phyloP scores from a whole-genome alignment of 768 basidiomycete species.

The Mycena epipterygia region DNA sequence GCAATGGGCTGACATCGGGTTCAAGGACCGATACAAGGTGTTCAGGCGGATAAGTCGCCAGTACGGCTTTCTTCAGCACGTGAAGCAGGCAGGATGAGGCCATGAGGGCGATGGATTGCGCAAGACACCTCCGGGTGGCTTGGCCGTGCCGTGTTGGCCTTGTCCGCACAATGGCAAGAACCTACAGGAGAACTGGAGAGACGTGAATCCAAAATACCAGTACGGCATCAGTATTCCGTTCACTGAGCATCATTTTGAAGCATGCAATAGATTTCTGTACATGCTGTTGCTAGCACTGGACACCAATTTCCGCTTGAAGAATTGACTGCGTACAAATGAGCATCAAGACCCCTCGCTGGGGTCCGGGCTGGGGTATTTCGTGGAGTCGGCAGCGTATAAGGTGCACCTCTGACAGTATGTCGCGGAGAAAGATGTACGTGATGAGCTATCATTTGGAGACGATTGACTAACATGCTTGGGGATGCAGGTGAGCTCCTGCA shows the following conservation, averaged over 20 bases:
- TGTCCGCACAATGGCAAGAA: slow-evolving; percentile 33
- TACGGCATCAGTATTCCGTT: too few relatives aligned
- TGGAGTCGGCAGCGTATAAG: slow-evolving; percentile 27
- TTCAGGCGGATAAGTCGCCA: slow-evolving; percentile 20
- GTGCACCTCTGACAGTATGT: slow-evolving; percentile 14
- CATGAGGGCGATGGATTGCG: slow-evolving; percentile 1
- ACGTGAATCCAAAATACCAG: slow-evolving; percentile 12
- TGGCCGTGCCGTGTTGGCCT: slow-evolving; percentile 34
- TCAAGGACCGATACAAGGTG: slow-evolving; percentile 20
- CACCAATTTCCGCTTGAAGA: slow-evolving; percentile 39
- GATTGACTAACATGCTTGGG: neutral
- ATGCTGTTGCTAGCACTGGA: slow-evolving; percentile 31
- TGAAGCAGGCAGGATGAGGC: slow-evolving; percentile 28
- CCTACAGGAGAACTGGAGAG: slow-evolving; percentile 32
- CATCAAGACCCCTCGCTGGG: slow-evolving; percentile 31
- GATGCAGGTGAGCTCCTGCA: slow-evolving; percentile 31
- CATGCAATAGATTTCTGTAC: slow-evolving; percentile 31
- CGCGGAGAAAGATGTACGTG: slow-evolving; percentile 25
- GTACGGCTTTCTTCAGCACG: slow-evolving; percentile 8
- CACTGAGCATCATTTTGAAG: too few relatives aligned
- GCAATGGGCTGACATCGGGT: neutral
- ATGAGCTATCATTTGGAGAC: too few relatives aligned
- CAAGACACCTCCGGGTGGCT: slow-evolving; percentile 14
- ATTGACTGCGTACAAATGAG: slow-evolving; percentile 20
- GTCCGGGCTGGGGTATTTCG: slow-evolving; percentile 27